phyloP scores from a whole-genome alignment of 1,284 basidiomycete genomes.

The Trichosporon faecale region DNA sequence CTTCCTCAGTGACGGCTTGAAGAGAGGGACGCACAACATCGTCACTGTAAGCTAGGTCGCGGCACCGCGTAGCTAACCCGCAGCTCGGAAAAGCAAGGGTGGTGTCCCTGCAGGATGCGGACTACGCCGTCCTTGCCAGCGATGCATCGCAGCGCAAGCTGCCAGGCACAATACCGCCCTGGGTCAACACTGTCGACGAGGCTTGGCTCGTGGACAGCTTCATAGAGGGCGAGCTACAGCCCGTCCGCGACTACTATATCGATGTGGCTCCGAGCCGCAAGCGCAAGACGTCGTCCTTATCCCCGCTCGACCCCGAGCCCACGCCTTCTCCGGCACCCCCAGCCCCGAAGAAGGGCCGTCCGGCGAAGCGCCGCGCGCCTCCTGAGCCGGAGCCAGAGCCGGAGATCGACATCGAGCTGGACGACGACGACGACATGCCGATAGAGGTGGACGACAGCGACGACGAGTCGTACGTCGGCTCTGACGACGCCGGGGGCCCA shows the following conservation, averaged over 20 bases:
- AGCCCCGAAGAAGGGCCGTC: neutral
- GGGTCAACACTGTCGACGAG: neutral
- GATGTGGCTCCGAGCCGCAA: neutral
- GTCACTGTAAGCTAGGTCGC: neutral
- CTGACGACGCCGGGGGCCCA: neutral
- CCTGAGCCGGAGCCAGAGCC: neutral
- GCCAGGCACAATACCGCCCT: neutral
- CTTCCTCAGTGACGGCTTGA: neutral
- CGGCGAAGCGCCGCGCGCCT: neutral
- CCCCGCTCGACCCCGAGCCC: too few relatives aligned
- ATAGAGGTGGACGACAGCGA: constrained; percentile 1
- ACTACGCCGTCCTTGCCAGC: neutral
- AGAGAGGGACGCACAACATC: neutral
- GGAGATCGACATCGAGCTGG: neutral
- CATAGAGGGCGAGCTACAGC: neutral
- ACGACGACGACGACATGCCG: neutral
- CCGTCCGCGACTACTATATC: constrained; percentile 1
- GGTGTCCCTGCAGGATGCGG: neutral
- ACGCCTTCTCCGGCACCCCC: too few relatives aligned
- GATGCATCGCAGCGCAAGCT: neutral
- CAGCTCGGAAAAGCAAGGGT: neutral
- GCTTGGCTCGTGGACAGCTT: neutral
- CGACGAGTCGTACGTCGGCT: neutral
- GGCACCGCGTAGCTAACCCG: neutral
- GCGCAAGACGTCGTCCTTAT: too few relatives aligned